Evolutionary conservation across 2,329 filamentous ascomycete genomes (phyloP).

Genomic region (Fusarium anthophilum): DNA sequence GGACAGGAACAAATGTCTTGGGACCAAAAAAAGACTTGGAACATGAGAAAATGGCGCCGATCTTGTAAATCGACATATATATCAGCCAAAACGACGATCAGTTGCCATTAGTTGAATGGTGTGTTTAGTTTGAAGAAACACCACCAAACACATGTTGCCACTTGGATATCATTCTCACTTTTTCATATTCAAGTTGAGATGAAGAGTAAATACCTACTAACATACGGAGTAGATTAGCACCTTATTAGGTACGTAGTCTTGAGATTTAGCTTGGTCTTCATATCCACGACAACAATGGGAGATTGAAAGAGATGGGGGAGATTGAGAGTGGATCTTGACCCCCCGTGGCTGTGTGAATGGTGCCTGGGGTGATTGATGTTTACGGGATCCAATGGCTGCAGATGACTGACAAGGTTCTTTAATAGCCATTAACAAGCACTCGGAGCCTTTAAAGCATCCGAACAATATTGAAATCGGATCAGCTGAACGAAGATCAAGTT

Average conservation of each 20-base stretch:
- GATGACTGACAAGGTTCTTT: constrained; percentile 1
- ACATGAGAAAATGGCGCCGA: constrained; percentile 7
- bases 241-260: not conserved
- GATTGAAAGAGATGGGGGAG: constrained; percentile 11
- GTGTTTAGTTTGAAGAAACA: constrained; percentile 7
- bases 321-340: constrained; percentile 23
- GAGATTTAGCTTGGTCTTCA: not conserved
- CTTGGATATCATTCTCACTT: not conserved
- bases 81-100: constrained; percentile 24
- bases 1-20: constrained; percentile 17
- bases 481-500: not conserved
- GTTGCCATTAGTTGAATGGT: constrained; percentile 12
- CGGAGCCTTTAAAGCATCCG: not conserved
- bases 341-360: constrained; percentile 33
- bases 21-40: constrained; percentile 15
- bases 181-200: not conserved
- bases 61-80: constrained; percentile 23
- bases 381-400: constrained; percentile 5
- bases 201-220: not conserved
- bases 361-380: constrained; percentile 31
- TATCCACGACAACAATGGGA: constrained; percentile 5
- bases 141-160: not conserved
- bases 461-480: not conserved
- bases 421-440: not conserved
- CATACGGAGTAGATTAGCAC: not conserved